Percentiles rank a stretch among this genome's conserved stretches.
Conservation (phyloP, 306 rosid species). For the Begonia fuchsioides region DNA sequence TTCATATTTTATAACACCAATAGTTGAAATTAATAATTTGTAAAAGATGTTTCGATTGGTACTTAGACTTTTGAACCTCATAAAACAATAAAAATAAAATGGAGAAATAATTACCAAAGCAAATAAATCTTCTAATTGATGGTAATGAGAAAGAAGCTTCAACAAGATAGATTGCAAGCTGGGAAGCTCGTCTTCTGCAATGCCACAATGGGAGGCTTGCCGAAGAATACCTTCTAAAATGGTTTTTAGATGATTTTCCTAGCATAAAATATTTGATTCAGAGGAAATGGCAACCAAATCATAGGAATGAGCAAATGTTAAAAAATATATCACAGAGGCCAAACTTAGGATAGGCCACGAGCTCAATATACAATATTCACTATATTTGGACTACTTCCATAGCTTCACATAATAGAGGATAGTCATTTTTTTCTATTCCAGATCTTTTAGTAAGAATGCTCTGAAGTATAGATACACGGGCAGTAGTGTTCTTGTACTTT, state of each 20-base stretch:
- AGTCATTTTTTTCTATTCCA: too few species aligned
- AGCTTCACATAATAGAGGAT: too few species aligned
- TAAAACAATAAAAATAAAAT: not conserved
- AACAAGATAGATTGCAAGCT: slow-evolving; percentile 72
- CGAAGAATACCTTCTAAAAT: slow-evolving; percentile 62
- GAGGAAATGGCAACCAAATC: too few species aligned
- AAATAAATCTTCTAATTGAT: slow-evolving; percentile 46
- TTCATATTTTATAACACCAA: slow-evolving; percentile 6
- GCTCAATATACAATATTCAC: too few species aligned
- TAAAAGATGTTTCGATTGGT: slow-evolving; percentile 3
- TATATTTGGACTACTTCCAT: too few species aligned
- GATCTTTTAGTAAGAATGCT: too few species aligned
- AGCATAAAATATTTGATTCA: slow-evolving; percentile 15
- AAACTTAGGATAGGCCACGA: too few species aligned
- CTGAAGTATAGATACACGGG: too few species aligned
- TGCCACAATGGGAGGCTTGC: slow-evolving; percentile 27
- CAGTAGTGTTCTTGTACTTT: not conserved
- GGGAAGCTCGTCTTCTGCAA: slow-evolving; percentile 46
- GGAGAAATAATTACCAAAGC: slow-evolving; percentile 37
- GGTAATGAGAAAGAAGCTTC: slow-evolving; percentile 62
- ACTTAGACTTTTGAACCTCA: not conserved
- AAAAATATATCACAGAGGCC: too few species aligned
- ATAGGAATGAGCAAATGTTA: too few species aligned
- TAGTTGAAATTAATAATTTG: not conserved
- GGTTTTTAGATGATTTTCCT: slow-evolving; percentile 49